These are phyloP conservation scores for Botryotinia globosa DNA, from an alignment of 2,329 filamentous ascomycete species.

Conservation along the genomic window DNA sequence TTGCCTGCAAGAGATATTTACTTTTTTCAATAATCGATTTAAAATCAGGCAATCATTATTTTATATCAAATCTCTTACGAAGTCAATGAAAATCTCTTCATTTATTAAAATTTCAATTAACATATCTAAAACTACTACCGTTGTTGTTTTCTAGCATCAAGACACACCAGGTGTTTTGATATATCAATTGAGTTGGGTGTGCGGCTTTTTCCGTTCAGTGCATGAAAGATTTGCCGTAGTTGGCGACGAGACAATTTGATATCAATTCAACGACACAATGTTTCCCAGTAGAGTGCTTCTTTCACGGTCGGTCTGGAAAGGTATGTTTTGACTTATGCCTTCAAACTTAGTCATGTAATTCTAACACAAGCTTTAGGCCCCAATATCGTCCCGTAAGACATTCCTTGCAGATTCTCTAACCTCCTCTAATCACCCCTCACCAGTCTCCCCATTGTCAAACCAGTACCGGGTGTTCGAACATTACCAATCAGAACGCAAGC, in stretches of 20 bases:
- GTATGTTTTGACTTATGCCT: conserved; percentile 42
- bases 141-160: not conserved
- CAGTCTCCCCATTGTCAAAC: conserved; percentile 52
- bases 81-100: not conserved
- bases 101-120: not conserved
- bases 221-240: conserved; percentile 1
- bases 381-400: conserved; percentile 66
- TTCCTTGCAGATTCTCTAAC: conserved; percentile 18
- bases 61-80: fast-evolving
- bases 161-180: not conserved
- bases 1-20: not conserved
- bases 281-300: conserved; percentile 56
- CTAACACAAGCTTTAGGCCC: conserved; percentile 51
- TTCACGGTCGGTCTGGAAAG: conserved; percentile 72
- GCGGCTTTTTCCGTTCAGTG: not conserved
- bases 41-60: not conserved
- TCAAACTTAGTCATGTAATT: conserved; percentile 1
- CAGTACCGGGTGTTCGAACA: conserved; percentile 50
- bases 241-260: conserved; percentile 1
- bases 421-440: conserved; percentile 40
- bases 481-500: conserved; percentile 68
- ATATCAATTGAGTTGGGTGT: not conserved
- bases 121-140: not conserved
- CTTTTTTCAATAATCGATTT: not conserved
- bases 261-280: conserved; percentile 44